Base-by-base conservation (phyloP, 371 early-diverging fungal genomes). In the Rhizopus stolonifer region DNA sequence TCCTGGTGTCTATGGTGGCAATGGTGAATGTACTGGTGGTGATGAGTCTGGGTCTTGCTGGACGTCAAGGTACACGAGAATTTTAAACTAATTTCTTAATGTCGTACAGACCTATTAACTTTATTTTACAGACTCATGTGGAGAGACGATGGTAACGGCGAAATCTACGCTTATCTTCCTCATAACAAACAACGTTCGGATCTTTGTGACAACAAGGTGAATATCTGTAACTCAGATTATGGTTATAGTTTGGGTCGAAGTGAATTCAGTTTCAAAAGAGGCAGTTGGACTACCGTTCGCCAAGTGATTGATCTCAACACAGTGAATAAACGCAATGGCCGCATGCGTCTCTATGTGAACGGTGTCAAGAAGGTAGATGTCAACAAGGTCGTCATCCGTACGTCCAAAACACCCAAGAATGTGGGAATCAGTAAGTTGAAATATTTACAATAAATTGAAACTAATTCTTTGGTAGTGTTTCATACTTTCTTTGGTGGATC, bases 181-280 rank as follows among this genome's bases (percentile, higher is more conserved):
- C 66, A 73, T 26, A 54, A 54, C 15, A 53, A 64, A 14, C 85
- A 87, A 52, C 59, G 60, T 18, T 45, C 60, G 6, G 58, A 58
- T 26, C 53, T 82, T 31, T 77, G 84, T 50, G 55, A 65, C 9
- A 53, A 62, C 8, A 61, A 65, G 18, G 64, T 55, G 1, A 67
- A 73, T 33, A 64, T 79, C 45, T 84, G 85, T 64, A 80, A 82
- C 48, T 58, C 72, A 2, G 61, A 53, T 18, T 82, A 81, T 60
- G 85, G 87, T 8, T 75, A 67, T 46, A 85, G 85, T 14, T 54
- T 87, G 19, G 85, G 81, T 23, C 79, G 83, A 2, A 82, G 85
- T 1, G 40, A 52, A 5, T 82, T 77, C 60, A 46, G 36, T 8
- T 85, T 81, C 58, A 56, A 61, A 36, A 65, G 69, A 4, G 83